Conservation (phyloP, 75 land plant species). For the Sequoiadendron giganteum region DNA sequence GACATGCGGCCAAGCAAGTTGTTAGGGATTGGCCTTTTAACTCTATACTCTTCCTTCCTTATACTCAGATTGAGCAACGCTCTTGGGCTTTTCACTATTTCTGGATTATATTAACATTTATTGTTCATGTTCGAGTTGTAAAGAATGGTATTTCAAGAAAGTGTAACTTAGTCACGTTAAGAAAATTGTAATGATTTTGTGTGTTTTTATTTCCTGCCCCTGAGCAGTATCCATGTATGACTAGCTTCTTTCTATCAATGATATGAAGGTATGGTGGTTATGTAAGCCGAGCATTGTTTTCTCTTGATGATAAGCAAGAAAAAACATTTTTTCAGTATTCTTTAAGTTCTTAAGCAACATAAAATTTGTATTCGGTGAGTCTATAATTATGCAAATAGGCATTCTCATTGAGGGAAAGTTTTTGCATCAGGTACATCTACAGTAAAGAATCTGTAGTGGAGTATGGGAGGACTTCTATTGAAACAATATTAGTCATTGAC, state of each 20-base stretch:
- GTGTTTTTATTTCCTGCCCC: not conserved
- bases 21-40: slow-evolving; percentile 72
- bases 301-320: not conserved
- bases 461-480: no score
- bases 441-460: no score
- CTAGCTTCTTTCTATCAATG: not conserved
- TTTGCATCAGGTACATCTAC: no score
- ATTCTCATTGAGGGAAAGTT: no score
- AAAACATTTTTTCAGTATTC: not conserved
- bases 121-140: not conserved
- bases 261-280: not conserved
- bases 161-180: no score
- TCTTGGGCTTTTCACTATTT: slow-evolving; percentile 40
- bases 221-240: not conserved
- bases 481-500: no score
- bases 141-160: not conserved
- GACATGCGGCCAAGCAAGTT: slow-evolving; percentile 66
- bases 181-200: no score
- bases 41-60: slow-evolving; percentile 65
- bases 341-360: not conserved
- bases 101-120: slow-evolving; percentile 21
- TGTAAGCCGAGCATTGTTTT: not conserved
- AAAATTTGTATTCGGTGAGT: not conserved
- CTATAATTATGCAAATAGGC: not conserved
- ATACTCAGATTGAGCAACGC: slow-evolving; percentile 45